Evolutionary conservation across 768 basidiomycete genomes (phyloP), one percentile per base, ranked within the genome.

Genomic region (Lanmaoa rubissima): DNA sequence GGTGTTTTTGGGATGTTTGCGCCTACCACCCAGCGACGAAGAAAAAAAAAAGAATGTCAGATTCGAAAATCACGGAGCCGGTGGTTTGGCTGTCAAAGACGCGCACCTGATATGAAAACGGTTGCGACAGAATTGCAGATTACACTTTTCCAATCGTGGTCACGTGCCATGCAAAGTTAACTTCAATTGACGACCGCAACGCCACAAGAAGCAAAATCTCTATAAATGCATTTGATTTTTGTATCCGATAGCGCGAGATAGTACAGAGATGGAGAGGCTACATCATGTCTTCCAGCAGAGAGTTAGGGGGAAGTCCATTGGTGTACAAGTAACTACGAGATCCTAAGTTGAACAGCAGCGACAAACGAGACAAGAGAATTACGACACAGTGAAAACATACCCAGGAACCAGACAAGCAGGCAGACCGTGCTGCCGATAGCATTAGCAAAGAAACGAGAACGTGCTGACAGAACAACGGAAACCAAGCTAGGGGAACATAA

Each of bases 401-500:
- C 49, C 65, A 58, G 43, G 7, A 7, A 7, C 28, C 28, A 31
- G 28, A 31, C 28, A 8, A 31, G 56, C 65, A 53, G 42, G 59
- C 67, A 67, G 67, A 53, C 67, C 69, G 7, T 42, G 68, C 70
- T 65, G 70, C 71, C 54, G 45, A 68, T 61, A 67, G 62, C 62
- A 46, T 65, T 61, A 60, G 5, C 58, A 48, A 56, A 32, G 21
- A 58, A 53, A 58, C 65, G 34, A 61, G 51, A 56, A 60, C 53
- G 36, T 59, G 60, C 59, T 38, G 34, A 60, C 48, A 59, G 48
- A 51, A 51, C 48, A 40, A 46, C 39, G 13, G 10, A 39, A 48
- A 55, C 39, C 53, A n/a, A 44, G 73, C 80, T 83, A 92, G 36
- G 90, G 90, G 78, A 91, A 92, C 81, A 87, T 82, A 34, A 84